phyloP scores from a whole-genome alignment of 139 green algal species.

The Mesotaenium endlicherianum region DNA sequence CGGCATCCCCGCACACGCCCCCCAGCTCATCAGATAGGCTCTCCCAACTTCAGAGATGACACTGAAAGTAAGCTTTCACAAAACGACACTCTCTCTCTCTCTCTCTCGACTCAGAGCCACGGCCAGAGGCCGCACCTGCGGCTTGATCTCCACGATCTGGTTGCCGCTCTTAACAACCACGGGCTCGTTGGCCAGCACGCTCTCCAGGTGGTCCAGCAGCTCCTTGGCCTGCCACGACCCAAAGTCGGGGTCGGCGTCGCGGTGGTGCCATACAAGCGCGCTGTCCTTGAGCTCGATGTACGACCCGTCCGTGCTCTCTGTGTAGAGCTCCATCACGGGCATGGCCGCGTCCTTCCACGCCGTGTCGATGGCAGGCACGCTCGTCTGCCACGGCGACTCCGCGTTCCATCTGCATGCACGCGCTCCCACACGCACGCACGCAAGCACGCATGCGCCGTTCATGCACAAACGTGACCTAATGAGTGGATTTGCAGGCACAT shows the following conservation, averaged over 20 bases:
- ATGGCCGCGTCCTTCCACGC: conserved; percentile 46
- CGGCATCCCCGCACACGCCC: not conserved
- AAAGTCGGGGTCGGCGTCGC: conserved; percentile 94
- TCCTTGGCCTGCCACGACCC: conserved; percentile 97
- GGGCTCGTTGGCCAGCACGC: conserved; percentile 84
- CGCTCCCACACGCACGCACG: no score
- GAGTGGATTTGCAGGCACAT: no score
- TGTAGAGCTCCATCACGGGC: conserved; percentile 72
- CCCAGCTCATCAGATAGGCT: no score
- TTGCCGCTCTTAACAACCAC: conserved; percentile 76
- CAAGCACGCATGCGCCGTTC: no score
- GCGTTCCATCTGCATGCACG: conserved; percentile 13
- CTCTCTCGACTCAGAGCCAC: not conserved
- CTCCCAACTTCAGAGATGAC: no score
- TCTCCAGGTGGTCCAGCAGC: conserved; percentile 96
- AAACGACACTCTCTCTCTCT: conserved; percentile 6
- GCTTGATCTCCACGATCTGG: conserved; percentile 91
- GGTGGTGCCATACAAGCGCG: conserved; percentile 91
- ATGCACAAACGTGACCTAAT: no score
- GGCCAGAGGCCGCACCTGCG: conserved; percentile 50
- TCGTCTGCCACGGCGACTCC: conserved; percentile 17
- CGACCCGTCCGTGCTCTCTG: conserved; percentile 90
- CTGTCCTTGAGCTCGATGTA: conserved; percentile 90
- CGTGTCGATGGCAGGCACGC: conserved; percentile 16
- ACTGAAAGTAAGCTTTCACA: no score